Evolutionary conservation across 192 early-diverging fungal species (phyloP).

Genomic region (Jimgerdemannia flammicorona): DNA sequence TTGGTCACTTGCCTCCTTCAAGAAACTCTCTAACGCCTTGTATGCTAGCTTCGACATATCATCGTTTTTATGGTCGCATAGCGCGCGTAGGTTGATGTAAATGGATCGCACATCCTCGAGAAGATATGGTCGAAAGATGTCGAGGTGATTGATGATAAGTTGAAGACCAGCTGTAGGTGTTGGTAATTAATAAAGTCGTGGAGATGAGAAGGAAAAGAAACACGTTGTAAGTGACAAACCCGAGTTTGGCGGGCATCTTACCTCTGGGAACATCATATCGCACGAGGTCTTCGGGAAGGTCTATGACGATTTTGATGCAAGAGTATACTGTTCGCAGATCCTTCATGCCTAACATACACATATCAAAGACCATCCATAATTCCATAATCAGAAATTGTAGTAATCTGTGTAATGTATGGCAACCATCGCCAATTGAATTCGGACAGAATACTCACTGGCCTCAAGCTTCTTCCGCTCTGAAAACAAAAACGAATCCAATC

Average conservation of each 20-base stretch:
- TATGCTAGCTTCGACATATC: slow-evolving; percentile 30
- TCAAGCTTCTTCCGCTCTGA: background rate
- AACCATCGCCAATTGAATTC: background rate
- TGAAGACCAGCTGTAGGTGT: background rate
- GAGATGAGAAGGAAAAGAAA: background rate
- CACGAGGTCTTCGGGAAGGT: slow-evolving; percentile 37
- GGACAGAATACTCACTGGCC: background rate
- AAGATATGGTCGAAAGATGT: slow-evolving; percentile 26
- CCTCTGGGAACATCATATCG: slow-evolving; percentile 34
- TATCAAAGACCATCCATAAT: background rate
- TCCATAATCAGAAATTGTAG: background rate
- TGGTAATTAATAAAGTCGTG: background rate
- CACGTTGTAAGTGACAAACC: background rate
- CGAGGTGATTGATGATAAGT: slow-evolving; percentile 20
- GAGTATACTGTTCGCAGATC: slow-evolving; percentile 24
- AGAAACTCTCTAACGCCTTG: slow-evolving; percentile 29
- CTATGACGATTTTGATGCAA: slow-evolving; percentile 25
- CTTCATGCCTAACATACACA: background rate
- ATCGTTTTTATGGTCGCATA: slow-evolving; percentile 32
- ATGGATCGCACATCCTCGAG: slow-evolving; percentile 26
- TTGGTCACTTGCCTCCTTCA: slow-evolving; percentile 20
- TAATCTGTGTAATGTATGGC: background rate
- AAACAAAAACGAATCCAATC: slow-evolving; percentile 11
- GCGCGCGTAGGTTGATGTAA: slow-evolving; percentile 18
- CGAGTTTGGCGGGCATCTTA: background rate